These are phyloP conservation scores for Posidonia oceanica DNA, from an alignment of 116 monocot species.

Conservation along the genomic window DNA sequence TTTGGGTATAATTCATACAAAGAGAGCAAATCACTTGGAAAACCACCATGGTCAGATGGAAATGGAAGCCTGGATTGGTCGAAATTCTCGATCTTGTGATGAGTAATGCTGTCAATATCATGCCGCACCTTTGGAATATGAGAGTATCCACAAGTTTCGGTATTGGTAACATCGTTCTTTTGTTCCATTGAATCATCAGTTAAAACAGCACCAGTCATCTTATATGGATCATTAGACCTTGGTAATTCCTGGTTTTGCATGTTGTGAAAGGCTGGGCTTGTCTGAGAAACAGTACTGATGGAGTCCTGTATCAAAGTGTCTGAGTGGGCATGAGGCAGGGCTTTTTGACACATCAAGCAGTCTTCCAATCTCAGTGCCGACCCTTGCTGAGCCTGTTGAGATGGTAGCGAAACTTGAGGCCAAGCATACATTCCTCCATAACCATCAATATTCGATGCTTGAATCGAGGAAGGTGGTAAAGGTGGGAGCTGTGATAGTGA, in stretches of 20 bases:
- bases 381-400: conserved; percentile 1
- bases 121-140: conserved; percentile 8
- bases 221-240: conserved; percentile 11
- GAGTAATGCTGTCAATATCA: conserved; percentile 10
- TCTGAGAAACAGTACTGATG: conserved; percentile 7
- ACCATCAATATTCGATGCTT: conserved; percentile 15
- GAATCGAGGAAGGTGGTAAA: conserved; percentile 28
- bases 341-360: conserved; percentile 59
- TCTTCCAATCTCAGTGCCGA: conserved; percentile 36
- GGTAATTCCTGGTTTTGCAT: conserved; percentile 31
- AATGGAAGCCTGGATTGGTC: conserved; percentile 14
- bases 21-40: conserved; percentile 19
- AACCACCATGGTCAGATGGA: conserved; percentile 7
- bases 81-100: conserved; percentile 13
- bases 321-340: conserved; percentile 65
- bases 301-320: conserved; percentile 35
- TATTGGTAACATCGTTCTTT: conserved; percentile 5
- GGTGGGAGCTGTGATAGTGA: conserved; percentile 56
- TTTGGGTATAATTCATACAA: conserved; percentile 16
- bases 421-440: conserved; percentile 21
- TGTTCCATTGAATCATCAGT: background rate
- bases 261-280: conserved; percentile 24
- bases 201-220: background rate
- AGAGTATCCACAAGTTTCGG: conserved; percentile 15
- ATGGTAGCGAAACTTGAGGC: conserved; percentile 2